Base-by-base conservation (phyloP, 2,329 filamentous ascomycete genomes). In the Botrytis fragariae region DNA sequence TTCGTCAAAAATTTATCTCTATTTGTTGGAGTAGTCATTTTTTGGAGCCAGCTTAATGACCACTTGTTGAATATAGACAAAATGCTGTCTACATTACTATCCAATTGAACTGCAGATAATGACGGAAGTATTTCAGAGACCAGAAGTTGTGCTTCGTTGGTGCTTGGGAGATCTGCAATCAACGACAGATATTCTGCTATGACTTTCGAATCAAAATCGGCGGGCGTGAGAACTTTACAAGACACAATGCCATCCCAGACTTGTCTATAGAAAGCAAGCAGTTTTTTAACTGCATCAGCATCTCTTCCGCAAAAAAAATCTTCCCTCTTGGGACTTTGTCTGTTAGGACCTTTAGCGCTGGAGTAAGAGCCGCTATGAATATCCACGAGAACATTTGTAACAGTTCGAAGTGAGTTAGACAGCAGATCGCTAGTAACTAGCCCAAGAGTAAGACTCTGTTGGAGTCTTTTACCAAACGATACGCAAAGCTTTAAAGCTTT, bases 191-290 rank as follows among this genome's bases (percentile, higher is more conserved):
- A 68, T 32, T 54, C 61, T 29, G 71, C 69, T 44, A 79, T 64
- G 25, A 74, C 72, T 45, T 63, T 45, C 10, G 51, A 64, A 54
- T 74, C 71, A 39, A 78, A 72, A 35, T 78, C 76, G 25, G 57
- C 69, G 7, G 76, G 72, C 16, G 64, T 62, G 42, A 80, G 42
- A 59, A 79, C 76, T 73, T 77, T 77, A 51, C 74, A 78, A 37
- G 72, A 72, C 35, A 71, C 59, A 16, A 80, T 74, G 4, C 79
- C 78, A 18, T 76, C 63, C 79, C 79, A 81, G 42, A 78, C 60
- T n/a, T 74, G 65, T 67, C 74, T 64, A 67, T 76, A 80, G 48
- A 80, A 76, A 18, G 69, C 44, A n/a, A 77, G 61, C n/a, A 73
- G 73, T 16, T 70, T 62, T 44, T 62, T 64, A 22, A 69, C 54